phyloP scores from a whole-genome alignment of 129 eudicot species.

The Flaveria trinervia region DNA sequence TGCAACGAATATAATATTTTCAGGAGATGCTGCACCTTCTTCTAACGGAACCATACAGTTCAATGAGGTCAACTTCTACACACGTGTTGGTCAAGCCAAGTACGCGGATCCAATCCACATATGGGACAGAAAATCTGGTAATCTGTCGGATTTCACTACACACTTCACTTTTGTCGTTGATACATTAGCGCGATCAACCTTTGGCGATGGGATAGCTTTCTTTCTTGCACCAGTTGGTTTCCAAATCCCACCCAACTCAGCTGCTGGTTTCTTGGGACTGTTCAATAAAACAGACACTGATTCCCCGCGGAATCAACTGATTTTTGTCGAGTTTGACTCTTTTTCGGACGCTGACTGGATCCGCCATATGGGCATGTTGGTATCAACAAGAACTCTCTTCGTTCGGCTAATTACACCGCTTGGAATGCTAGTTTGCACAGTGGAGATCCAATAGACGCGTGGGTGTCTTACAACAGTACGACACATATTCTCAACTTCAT shows the following conservation, averaged over 20 bases:
- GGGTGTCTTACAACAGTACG: slow-evolving; percentile 25
- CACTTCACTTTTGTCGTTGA: slow-evolving; percentile 28
- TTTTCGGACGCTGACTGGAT: neutral
- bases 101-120: slow-evolving; percentile 24
- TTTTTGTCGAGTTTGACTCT: slow-evolving; percentile 25
- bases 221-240: slow-evolving; percentile 33
- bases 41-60: slow-evolving; percentile 14
- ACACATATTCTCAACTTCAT: neutral
- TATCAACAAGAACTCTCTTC: slow-evolving; percentile 22
- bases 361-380: slow-evolving; percentile 23
- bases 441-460: slow-evolving; percentile 17
- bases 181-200: neutral
- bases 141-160: slow-evolving; percentile 23
- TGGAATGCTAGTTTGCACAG: slow-evolving; percentile 34
- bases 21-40: slow-evolving; percentile 23
- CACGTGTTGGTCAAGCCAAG: slow-evolving; percentile 24
- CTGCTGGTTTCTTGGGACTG: slow-evolving; percentile 21
- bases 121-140: slow-evolving; percentile 25
- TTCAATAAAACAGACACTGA: neutral
- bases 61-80: slow-evolving; percentile 1
- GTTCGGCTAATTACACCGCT: neutral
- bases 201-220: slow-evolving; percentile 22
- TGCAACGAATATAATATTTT: neutral
- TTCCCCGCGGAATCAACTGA: neutral
- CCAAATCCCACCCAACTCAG: slow-evolving; percentile 31